phyloP scores from a whole-genome alignment of 108 stramenopile genomes.

The Cylindrotheca closterium region DNA sequence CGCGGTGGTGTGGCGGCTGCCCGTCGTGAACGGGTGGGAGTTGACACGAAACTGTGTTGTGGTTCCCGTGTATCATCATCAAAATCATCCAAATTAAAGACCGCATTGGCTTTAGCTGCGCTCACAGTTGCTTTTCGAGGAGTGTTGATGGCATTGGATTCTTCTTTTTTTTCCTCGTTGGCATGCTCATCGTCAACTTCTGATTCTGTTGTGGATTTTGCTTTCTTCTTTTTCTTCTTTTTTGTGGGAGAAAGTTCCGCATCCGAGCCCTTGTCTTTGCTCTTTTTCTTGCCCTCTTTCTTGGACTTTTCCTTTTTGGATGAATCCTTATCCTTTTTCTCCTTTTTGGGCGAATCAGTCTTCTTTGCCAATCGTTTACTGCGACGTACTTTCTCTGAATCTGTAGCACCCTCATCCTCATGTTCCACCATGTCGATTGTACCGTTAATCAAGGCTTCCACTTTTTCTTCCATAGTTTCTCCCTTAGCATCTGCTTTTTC shows the following conservation, averaged over 20 bases:
- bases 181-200: neutral
- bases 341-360: conserved; percentile 13
- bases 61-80: conserved; percentile 2
- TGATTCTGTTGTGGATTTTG: neutral
- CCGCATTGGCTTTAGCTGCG: conserved; percentile 9
- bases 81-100: conserved; percentile 16
- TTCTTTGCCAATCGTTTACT: conserved; percentile 17
- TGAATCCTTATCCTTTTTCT: neutral
- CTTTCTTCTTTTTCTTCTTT: neutral
- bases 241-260: conserved; percentile 1
- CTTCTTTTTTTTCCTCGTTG: neutral
- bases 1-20: neutral
- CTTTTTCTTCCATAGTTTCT: conserved; percentile 23
- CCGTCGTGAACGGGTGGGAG: neutral
- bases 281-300: conserved; percentile 12
- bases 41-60: neutral
- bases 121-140: neutral
- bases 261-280: conserved; percentile 7
- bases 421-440: conserved; percentile 9
- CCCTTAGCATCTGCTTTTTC: conserved; percentile 3
- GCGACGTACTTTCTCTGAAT: conserved; percentile 6
- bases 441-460: conserved; percentile 29
- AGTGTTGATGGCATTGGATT: neutral
- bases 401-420: neutral
- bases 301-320: conserved; percentile 8